These are phyloP conservation scores for Lasiosphaeria miniovina DNA, from an alignment of 495 filamentous ascomycete genomes.

Conservation along the genomic window DNA sequence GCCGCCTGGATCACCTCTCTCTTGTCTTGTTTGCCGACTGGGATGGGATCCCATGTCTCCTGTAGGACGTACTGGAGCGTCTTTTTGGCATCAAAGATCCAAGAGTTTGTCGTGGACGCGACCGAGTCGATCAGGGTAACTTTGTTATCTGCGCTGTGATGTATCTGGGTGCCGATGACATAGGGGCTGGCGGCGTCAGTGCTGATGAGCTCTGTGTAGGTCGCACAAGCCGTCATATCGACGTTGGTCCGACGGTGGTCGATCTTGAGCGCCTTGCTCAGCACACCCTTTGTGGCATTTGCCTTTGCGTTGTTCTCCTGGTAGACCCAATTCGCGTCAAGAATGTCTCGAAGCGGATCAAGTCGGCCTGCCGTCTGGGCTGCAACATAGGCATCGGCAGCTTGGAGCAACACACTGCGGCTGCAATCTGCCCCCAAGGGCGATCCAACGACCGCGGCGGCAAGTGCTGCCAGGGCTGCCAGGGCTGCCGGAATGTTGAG, in stretches of 20 bases:
- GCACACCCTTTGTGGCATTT: slow-evolving; percentile 24
- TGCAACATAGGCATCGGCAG: slow-evolving; percentile 40
- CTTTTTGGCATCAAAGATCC: slow-evolving; percentile 41
- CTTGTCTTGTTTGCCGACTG: slow-evolving; percentile 25
- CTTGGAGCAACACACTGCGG: slow-evolving; percentile 30
- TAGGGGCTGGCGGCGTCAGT: slow-evolving; percentile 31
- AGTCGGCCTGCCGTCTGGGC: slow-evolving; percentile 37
- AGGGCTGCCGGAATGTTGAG: not conserved
- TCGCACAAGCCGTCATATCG: slow-evolving; percentile 32
- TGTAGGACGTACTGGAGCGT: slow-evolving; percentile 35
- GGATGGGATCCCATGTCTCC: slow-evolving; percentile 40
- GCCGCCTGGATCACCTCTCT: slow-evolving; percentile 32
- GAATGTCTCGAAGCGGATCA: slow-evolving; percentile 13
- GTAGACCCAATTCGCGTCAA: slow-evolving; percentile 20
- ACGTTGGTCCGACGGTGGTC: slow-evolving; percentile 33
- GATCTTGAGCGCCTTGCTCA: slow-evolving; percentile 30
- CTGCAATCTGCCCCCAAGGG: slow-evolving; percentile 18
- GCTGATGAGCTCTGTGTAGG: slow-evolving; percentile 39
- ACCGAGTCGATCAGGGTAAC: slow-evolving; percentile 37
- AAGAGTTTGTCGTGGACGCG: slow-evolving; percentile 37
- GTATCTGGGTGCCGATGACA: slow-evolving; percentile 44
- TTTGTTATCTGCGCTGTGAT: slow-evolving; percentile 20
- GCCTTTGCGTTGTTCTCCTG: slow-evolving; percentile 31
- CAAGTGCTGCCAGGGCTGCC: slow-evolving; percentile 4
- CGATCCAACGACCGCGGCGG: not conserved